Percentiles rank a stretch among this genome's conserved stretches.
Evolutionary conservation across 2,329 filamentous ascomycete species (phyloP).

Genomic region (Alternaria triticimaculans): DNA sequence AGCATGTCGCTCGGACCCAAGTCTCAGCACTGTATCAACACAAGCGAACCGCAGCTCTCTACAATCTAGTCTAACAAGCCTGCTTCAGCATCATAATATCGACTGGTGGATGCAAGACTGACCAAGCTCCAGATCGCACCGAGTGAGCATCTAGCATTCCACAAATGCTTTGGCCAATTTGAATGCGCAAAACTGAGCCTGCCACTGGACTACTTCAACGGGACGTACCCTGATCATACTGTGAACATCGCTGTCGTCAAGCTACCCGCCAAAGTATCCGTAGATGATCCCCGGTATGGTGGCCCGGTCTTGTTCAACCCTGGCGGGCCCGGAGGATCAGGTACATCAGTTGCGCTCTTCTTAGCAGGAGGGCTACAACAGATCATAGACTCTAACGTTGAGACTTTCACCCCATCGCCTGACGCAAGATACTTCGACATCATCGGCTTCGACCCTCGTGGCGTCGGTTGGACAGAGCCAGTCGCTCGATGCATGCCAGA

Average conservation of each 20-base stretch:
- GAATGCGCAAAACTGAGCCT: slow-evolving; percentile 46
- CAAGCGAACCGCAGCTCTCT: background rate
- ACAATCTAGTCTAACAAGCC: background rate
- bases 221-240: slow-evolving; percentile 34
- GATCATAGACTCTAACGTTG: slow-evolving; percentile 35
- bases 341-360: slow-evolving; percentile 39
- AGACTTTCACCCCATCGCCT: slow-evolving; percentile 11
- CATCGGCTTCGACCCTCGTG: slow-evolving; percentile 55
- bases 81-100: background rate
- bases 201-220: slow-evolving; percentile 49
- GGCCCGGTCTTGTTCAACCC: slow-evolving; percentile 54
- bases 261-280: slow-evolving; percentile 42
- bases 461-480: slow-evolving; percentile 48
- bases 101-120: slow-evolving; percentile 8
- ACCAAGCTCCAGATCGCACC: slow-evolving; percentile 32
- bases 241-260: slow-evolving; percentile 44
- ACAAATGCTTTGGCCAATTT: slow-evolving; percentile 39
- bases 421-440: slow-evolving; percentile 52
- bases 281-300: slow-evolving; percentile 48
- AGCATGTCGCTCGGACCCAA: background rate
- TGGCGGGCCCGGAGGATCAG: slow-evolving; percentile 54
- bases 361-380: slow-evolving; percentile 33
- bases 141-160: slow-evolving; percentile 36
- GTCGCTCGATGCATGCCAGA: slow-evolving; percentile 45
- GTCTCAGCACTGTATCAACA: background rate